A percentile compares a stretch with the other conserved stretches of the same genome.
phyloP scores from a whole-genome alignment of 148 eudicot species.

The Arbutus unedo region DNA sequence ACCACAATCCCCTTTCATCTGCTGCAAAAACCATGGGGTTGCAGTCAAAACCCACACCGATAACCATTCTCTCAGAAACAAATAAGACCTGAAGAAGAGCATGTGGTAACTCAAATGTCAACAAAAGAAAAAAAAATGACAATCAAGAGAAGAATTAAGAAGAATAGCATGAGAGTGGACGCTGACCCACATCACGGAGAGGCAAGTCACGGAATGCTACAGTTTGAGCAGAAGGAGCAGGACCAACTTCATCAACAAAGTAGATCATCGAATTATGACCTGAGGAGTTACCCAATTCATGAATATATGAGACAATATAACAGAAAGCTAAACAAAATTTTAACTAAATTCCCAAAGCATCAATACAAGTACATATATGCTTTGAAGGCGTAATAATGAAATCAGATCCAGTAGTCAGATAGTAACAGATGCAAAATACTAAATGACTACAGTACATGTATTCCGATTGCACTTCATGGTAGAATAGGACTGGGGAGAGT shows the following conservation, averaged over 20 bases:
- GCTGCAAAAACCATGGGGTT: conserved; percentile 91
- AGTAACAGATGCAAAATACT: neutral
- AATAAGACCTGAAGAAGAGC: conserved; percentile 64
- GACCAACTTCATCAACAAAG: conserved; percentile 96
- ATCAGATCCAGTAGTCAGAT: neutral
- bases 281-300: conserved; percentile 24
- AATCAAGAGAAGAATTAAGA: conserved; percentile 11
- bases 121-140: conserved; percentile 1
- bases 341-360: neutral
- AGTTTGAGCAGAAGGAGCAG: conserved; percentile 93
- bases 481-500: neutral
- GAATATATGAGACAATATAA: conserved; percentile 7
- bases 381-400: neutral
- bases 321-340: neutral
- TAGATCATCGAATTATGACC: conserved; percentile 98
- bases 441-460: neutral
- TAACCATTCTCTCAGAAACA: conserved; percentile 81
- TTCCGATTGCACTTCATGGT: neutral
- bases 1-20: conserved; percentile 91
- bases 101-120: conserved; percentile 4
- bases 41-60: conserved; percentile 96
- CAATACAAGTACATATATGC: neutral
- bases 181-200: conserved; percentile 99
- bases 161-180: conserved; percentile 59
- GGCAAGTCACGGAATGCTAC: conserved; percentile 96